These are phyloP conservation scores for Dryas drummondii DNA, from an alignment of 306 rosid species.

Conservation along the genomic window DNA sequence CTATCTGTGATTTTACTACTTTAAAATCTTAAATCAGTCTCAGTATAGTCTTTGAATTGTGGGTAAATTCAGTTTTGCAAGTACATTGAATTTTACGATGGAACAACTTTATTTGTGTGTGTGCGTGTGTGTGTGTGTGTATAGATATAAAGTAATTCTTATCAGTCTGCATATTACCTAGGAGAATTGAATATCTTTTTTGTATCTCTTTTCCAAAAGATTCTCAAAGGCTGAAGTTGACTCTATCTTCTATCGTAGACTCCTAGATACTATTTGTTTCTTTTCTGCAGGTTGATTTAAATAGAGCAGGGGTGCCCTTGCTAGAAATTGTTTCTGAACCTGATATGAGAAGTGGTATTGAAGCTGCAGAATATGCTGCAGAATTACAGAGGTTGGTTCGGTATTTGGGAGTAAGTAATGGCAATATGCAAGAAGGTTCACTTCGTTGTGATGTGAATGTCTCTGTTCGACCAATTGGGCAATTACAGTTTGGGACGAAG, in stretches of 20 bases:
- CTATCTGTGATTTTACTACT: neutral
- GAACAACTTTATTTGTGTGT: no score
- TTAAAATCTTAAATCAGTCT: neutral
- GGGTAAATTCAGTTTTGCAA: neutral
- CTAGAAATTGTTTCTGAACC: conserved; percentile 99
- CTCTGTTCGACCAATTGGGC: conserved; percentile 86
- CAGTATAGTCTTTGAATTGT: neutral
- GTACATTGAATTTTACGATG: neutral
- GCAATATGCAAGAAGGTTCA: conserved; percentile 98
- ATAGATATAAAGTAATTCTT: no score
- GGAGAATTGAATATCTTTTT: no score
- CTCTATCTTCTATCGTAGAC: neutral
- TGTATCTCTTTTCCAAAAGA: neutral
- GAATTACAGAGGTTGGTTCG: conserved; percentile 88
- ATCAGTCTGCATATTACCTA: no score
- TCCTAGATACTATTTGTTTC: conserved; percentile 9
- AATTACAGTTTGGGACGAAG: conserved; percentile 80
- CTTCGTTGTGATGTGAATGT: conserved; percentile 94
- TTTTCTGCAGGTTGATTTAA: conserved; percentile 78
- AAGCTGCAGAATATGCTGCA: conserved; percentile 96
- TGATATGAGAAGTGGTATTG: conserved; percentile 93
- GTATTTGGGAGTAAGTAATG: conserved; percentile 94
- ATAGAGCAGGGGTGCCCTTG: conserved; percentile 96
- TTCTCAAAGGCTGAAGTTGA: neutral
- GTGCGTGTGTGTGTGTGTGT: no score